Conservation (phyloP, 2,329 filamentous ascomycete genomes). For the Trichoderma guizhouense region DNA sequence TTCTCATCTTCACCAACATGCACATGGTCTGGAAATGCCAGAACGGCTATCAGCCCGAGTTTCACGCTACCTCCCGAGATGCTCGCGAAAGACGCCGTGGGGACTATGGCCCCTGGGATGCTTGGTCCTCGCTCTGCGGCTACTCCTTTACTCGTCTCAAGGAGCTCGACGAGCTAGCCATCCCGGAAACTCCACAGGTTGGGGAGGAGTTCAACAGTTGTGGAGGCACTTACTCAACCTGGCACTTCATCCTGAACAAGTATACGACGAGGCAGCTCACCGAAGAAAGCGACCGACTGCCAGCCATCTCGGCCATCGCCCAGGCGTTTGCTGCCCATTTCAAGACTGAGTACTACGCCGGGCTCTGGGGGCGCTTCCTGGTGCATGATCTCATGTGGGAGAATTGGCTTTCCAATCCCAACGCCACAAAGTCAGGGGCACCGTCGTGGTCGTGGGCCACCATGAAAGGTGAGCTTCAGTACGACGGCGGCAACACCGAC, state of each 20-base stretch:
- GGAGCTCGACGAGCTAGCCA: neutral
- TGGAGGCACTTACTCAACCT: neutral
- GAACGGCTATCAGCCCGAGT: neutral
- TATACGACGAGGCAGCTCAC: neutral
- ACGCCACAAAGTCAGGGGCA: neutral
- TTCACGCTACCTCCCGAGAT: neutral
- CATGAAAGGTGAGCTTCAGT: neutral
- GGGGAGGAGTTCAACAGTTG: neutral
- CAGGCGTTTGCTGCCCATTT: neutral
- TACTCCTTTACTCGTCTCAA: neutral
- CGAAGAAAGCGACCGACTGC: neutral
- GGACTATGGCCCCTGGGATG: neutral
- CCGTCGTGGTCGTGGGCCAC: constrained; percentile 4
- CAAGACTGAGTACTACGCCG: neutral
- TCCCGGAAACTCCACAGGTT: neutral
- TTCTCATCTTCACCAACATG: neutral
- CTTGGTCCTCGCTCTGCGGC: neutral
- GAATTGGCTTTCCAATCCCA: constrained; percentile 1
- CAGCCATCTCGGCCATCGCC: neutral
- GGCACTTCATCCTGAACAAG: neutral
- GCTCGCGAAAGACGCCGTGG: neutral
- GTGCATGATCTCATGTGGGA: neutral
- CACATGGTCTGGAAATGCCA: neutral
- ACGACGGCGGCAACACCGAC: neutral
- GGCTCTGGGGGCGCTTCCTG: neutral